Percentiles rank a stretch among this genome's conserved stretches.
Evolutionary conservation across 495 filamentous ascomycete species (phyloP).

Genomic region (Xylaria sp.): DNA sequence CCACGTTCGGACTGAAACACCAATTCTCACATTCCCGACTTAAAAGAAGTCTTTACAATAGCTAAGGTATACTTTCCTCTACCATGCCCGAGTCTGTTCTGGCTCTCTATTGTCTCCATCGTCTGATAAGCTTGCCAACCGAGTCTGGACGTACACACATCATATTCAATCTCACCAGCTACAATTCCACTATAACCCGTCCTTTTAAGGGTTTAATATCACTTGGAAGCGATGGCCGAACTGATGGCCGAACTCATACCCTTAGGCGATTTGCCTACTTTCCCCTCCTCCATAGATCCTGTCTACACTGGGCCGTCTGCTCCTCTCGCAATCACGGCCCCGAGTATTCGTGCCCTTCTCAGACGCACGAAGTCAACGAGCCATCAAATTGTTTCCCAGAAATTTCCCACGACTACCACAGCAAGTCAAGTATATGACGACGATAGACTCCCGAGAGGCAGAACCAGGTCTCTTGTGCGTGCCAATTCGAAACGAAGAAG

Average conservation of each 20-base stretch:
- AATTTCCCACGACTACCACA: background rate
- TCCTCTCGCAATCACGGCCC: background rate
- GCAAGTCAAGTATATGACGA: background rate
- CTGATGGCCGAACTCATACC: constrained; percentile 6
- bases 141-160: background rate
- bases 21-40: background rate
- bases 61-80: too few relatives aligned
- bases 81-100: background rate
- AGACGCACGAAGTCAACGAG: constrained; percentile 20
- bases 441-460: constrained; percentile 5
- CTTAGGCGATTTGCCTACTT: background rate
- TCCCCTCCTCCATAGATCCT: background rate
- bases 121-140: background rate
- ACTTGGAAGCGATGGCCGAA: background rate
- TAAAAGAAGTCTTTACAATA: too few relatives aligned
- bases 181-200: background rate
- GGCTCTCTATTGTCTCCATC: background rate
- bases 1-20: too few relatives aligned
- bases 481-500: constrained; percentile 29
- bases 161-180: background rate
- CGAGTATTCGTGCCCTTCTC: constrained; percentile 9
- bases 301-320: background rate
- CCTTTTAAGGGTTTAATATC: too few relatives aligned
- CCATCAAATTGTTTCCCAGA: background rate
- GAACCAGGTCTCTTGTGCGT: constrained; percentile 28